Percentiles rank a stretch among this genome's conserved stretches.
Evolutionary conservation across 768 basidiomycete species (phyloP).

Genomic region (Mycena alexandri): DNA sequence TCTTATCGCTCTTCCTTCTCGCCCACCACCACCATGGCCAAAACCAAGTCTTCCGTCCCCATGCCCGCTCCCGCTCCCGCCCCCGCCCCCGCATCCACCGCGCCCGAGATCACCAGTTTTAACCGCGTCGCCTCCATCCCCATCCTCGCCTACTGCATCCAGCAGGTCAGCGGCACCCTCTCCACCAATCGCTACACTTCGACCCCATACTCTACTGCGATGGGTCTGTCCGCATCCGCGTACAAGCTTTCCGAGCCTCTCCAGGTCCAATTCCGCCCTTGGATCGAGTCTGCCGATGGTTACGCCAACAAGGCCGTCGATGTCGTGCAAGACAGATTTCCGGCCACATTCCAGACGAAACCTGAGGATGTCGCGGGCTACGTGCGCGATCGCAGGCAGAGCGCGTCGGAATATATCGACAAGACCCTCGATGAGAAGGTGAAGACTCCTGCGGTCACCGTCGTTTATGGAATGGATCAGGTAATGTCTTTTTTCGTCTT

Average conservation of each 20-base stretch:
- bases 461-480: constrained; percentile 79
- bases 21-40: constrained; percentile 30
- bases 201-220: constrained; percentile 75
- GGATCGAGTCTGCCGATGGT: constrained; percentile 74
- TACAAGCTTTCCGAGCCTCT: constrained; percentile 76
- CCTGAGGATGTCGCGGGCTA: constrained; percentile 77
- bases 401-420: constrained; percentile 64
- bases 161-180: constrained; percentile 71
- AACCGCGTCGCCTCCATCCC: constrained; percentile 80
- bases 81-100: constrained; percentile 16
- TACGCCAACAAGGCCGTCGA: constrained; percentile 77
- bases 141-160: constrained; percentile 73
- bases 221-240: constrained; percentile 68
- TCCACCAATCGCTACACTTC: constrained; percentile 71
- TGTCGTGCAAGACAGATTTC: constrained; percentile 77
- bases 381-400: constrained; percentile 69
- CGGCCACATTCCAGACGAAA: constrained; percentile 80
- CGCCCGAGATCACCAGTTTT: constrained; percentile 73
- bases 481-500: constrained; percentile 50
- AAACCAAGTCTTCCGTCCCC: constrained; percentile 8
- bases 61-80: constrained; percentile 33
- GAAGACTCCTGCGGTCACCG: constrained; percentile 70
- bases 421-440: constrained; percentile 77
- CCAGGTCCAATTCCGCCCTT: constrained; percentile 73
- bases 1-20: constrained; percentile 19